Percentiles rank a stretch among this genome's conserved stretches.
These are phyloP conservation scores for Persicaria maculosa DNA, from an alignment of 148 eudicot species.

Conservation along the genomic window DNA sequence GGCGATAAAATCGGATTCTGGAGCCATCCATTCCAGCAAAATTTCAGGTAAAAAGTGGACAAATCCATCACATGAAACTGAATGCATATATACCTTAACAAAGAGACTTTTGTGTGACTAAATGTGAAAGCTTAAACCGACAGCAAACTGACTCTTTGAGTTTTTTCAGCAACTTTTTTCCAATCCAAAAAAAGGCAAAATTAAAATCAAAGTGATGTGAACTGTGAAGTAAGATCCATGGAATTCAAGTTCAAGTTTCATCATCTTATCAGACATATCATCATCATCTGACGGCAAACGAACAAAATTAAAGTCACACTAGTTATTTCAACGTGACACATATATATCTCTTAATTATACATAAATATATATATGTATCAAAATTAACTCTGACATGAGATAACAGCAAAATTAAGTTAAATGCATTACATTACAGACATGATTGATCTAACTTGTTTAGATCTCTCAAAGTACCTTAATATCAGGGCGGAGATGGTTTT, in stretches of 20 bases:
- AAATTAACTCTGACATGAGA: too few species aligned
- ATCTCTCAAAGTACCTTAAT: constrained; percentile 42
- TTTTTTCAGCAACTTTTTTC: constrained; percentile 2
- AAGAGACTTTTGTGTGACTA: neutral
- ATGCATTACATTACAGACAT: too few species aligned
- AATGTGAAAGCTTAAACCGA: constrained; percentile 10
- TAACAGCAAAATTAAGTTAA: too few species aligned
- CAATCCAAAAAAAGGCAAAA: neutral
- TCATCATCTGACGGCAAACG: neutral
- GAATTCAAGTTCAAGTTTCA: neutral
- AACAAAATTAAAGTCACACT: neutral
- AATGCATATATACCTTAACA: constrained; percentile 9
- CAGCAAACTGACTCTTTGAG: constrained; percentile 12
- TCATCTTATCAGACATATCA: neutral
- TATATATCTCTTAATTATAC: neutral
- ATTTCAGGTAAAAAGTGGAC: constrained; percentile 1
- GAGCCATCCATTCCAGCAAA: neutral
- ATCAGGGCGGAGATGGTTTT: constrained; percentile 67
- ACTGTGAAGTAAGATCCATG: neutral
- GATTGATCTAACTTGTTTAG: too few species aligned
- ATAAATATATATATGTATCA: too few species aligned
- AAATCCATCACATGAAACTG: constrained; percentile 5
- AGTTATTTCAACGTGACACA: constrained; percentile 5
- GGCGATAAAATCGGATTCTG: neutral
- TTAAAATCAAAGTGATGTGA: neutral